Conservation (phyloP, 2,329 filamentous ascomycete species). For the Pyrenophora seminiperda region DNA sequence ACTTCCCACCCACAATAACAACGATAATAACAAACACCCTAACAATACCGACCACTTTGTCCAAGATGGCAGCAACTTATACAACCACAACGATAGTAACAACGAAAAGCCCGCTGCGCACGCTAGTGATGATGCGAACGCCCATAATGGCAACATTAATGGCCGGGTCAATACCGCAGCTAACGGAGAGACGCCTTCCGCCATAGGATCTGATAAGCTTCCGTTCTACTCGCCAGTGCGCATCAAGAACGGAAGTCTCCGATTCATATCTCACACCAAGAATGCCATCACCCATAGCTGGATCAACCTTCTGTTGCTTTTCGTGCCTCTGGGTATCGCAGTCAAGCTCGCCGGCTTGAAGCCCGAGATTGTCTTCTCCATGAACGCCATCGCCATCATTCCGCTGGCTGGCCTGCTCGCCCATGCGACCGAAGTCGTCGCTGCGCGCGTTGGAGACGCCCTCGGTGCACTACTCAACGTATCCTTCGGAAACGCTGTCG, state of each 20-base stretch:
- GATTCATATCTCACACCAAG: slow-evolving; percentile 61
- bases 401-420: slow-evolving; percentile 56
- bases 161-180: slow-evolving; percentile 51
- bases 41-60: slow-evolving; percentile 23
- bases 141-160: slow-evolving; percentile 26
- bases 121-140: slow-evolving; percentile 11
- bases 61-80: slow-evolving; percentile 13
- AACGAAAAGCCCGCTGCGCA: slow-evolving; percentile 30
- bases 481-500: slow-evolving; percentile 59
- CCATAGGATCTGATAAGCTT: slow-evolving; percentile 55
- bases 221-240: slow-evolving; percentile 53
- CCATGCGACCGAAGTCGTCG: slow-evolving; percentile 58
- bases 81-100: slow-evolving; percentile 12
- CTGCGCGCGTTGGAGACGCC: slow-evolving; percentile 55
- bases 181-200: slow-evolving; percentile 59
- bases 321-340: slow-evolving; percentile 77
- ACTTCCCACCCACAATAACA: slow-evolving; percentile 33
- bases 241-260: slow-evolving; percentile 56
- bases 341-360: slow-evolving; percentile 56
- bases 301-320: slow-evolving; percentile 77
- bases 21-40: slow-evolving; percentile 25
- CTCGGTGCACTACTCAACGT: slow-evolving; percentile 58
- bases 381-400: slow-evolving; percentile 59
- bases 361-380: slow-evolving; percentile 54
- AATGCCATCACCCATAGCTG: slow-evolving; percentile 72